Evolutionary conservation across 2,329 filamentous ascomycete genomes (phyloP), one percentile per base, ranked within the genome.

Genomic region (Pseudogymnoascus sp.): DNA sequence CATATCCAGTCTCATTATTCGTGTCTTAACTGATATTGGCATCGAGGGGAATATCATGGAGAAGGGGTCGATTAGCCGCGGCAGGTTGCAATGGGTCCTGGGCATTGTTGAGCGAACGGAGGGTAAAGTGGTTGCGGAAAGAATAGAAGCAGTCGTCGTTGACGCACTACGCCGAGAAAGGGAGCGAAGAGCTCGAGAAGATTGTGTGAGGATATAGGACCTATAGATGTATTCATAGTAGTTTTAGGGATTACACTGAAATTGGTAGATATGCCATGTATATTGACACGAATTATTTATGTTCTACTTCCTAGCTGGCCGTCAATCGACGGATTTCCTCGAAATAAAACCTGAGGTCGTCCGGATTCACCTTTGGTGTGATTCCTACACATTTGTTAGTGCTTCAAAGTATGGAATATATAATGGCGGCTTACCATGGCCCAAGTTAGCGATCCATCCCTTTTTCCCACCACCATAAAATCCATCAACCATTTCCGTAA

Each of bases 381-480:
- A 99, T 92, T 66, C 91, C 91, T 95, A 70, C 63, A 64, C 65
- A 37, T 25, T 4, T 28, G 71, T 71, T 68, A 71, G 67, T 59
- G 18, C 44, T 23, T 12, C 66, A 62, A 18, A 65, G 53, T 62
- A 16, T 62, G 4, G n/a, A 60, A 53, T 44, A 18, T 37, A 60
- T 21, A 37, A 61, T 5, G 12, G n/a, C 12, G 21, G 76, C 86
- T 72, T 83, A 90, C 95, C 95, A 74, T 99, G 95, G 7, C 95
- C 95, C 66, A 99, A 82, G 75, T 99, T 99, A 59, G 90, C 91
- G 70, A 99, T 97, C 93, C 95, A 99, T 42, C 93, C 91, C 75
- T 93, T 87, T 77, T 92, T 93, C 66, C 87, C 86, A 4, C 78
- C 78, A 74, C 85, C 86, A 73, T 97, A 99, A 73, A 97, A 99